phyloP scores from a whole-genome alignment of 257 asterid species.

The Nicotiana paniculata region DNA sequence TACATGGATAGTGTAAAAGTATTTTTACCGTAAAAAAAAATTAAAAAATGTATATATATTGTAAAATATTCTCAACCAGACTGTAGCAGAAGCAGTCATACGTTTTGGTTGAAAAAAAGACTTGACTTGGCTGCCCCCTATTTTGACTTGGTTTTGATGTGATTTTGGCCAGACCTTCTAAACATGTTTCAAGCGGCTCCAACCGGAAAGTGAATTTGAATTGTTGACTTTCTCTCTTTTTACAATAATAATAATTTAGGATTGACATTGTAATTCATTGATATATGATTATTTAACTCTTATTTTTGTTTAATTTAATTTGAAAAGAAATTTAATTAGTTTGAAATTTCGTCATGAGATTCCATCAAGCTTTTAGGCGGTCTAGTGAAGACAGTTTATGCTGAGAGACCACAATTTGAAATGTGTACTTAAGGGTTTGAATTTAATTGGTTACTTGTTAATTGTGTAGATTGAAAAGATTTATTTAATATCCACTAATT shows the following conservation, averaged over 20 bases:
- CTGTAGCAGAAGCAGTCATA: slow-evolving; percentile 11
- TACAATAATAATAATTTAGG: neutral
- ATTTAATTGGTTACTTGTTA: too few relatives aligned
- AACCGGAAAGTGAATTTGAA: neutral
- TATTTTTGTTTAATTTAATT: neutral
- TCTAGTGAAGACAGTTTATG: too few relatives aligned
- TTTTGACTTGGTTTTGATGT: slow-evolving; percentile 26
- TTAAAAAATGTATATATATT: too few relatives aligned
- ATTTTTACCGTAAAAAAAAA: neutral
- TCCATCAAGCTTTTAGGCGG: too few relatives aligned
- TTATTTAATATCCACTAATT: too few relatives aligned
- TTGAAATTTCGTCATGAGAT: neutral
- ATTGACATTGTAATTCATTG: neutral
- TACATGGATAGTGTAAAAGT: neutral
- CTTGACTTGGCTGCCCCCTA: slow-evolving; percentile 17
- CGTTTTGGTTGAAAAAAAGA: slow-evolving; percentile 25
- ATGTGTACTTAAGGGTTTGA: too few relatives aligned
- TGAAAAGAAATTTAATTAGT: neutral
- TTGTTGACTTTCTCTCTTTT: neutral
- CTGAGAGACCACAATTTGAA: too few relatives aligned
- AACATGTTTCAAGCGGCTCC: neutral
- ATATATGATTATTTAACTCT: neutral
- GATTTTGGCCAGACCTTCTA: slow-evolving; percentile 13
- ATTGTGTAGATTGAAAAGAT: too few relatives aligned
- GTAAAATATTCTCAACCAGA: neutral